phyloP scores from a whole-genome alignment of 1,284 basidiomycete species.

The Macrocystidia cucumis region DNA sequence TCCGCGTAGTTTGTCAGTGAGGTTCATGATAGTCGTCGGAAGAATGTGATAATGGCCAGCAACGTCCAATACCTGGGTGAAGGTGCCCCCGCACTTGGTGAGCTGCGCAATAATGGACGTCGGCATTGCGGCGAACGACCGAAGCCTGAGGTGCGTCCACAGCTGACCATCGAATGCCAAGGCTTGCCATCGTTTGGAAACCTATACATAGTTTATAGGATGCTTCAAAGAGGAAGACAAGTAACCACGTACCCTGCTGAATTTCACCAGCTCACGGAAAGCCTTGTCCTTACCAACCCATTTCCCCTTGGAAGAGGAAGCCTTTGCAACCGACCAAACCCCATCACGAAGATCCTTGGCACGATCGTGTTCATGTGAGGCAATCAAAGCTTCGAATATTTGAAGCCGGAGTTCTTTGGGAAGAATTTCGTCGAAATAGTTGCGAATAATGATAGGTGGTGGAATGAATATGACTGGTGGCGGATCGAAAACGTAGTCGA shows the following conservation, averaged over 20 bases:
- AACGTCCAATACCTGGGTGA: slow-evolving; percentile 59
- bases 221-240: slow-evolving; percentile 9
- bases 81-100: slow-evolving; percentile 50
- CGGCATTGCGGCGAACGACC: slow-evolving; percentile 50
- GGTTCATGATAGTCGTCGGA: slow-evolving; percentile 38
- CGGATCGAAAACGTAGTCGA: slow-evolving; percentile 46
- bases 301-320: slow-evolving; percentile 45
- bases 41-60: slow-evolving; percentile 55
- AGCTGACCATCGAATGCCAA: slow-evolving; percentile 85
- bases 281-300: slow-evolving; percentile 73
- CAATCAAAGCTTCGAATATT: slow-evolving; percentile 49
- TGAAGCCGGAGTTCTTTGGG: slow-evolving; percentile 70
- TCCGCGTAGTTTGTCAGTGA: slow-evolving; percentile 47
- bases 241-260: slow-evolving; percentile 61
- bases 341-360: slow-evolving; percentile 29
- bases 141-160: slow-evolving; percentile 65
- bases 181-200: slow-evolving; percentile 73
- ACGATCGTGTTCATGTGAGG: slow-evolving; percentile 48
- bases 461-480: slow-evolving; percentile 41
- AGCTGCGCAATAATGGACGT: slow-evolving; percentile 41
- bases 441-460: slow-evolving; percentile 34
- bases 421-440: slow-evolving; percentile 60
- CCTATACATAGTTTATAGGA: slow-evolving; percentile 34
- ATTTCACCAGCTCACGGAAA: slow-evolving; percentile 68
- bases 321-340: slow-evolving; percentile 51